phyloP scores from a whole-genome alignment of 2,329 filamentous ascomycete species.

The Cucurbitaria berberidis region DNA sequence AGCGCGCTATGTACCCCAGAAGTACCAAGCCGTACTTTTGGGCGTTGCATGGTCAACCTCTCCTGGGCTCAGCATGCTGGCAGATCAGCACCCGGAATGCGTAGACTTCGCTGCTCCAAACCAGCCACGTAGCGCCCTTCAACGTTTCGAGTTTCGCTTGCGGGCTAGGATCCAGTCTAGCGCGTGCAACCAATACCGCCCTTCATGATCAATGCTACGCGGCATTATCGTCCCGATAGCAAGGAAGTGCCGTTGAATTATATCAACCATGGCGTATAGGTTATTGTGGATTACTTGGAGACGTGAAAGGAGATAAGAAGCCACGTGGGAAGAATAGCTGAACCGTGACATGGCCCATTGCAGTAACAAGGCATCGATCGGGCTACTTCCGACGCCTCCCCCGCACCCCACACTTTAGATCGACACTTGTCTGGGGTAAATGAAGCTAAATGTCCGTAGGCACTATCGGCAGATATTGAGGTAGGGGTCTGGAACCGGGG shows the following conservation, averaged over 20 bases:
- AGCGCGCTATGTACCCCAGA: neutral
- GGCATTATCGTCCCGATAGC: constrained; percentile 23
- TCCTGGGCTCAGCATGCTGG: neutral
- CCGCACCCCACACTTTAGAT: constrained; percentile 32
- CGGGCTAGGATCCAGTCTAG: neutral
- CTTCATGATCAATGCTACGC: constrained; percentile 12
- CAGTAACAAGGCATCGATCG: neutral
- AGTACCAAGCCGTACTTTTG: too few species aligned
- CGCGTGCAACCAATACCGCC: neutral
- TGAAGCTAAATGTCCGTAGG: constrained; percentile 16
- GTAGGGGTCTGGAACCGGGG: constrained; percentile 2
- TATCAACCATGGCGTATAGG: too few species aligned
- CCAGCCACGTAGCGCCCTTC: neutral
- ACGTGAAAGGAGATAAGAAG: neutral
- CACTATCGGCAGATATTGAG: constrained; percentile 30
- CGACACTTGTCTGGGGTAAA: constrained; percentile 16
- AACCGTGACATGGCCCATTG: neutral
- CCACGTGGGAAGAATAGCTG: constrained; percentile 2
- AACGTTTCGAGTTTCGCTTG: neutral
- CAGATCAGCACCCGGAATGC: neutral
- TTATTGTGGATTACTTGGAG: too few species aligned
- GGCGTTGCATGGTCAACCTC: too few species aligned
- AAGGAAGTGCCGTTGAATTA: neutral
- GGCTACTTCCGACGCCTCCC: constrained; percentile 7
- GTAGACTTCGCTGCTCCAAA: neutral